A percentile compares a stretch with the other conserved stretches of the same genome.
phyloP scores from a whole-genome alignment of 176 grass and related monocot species.

The Metroxylon sagu region DNA sequence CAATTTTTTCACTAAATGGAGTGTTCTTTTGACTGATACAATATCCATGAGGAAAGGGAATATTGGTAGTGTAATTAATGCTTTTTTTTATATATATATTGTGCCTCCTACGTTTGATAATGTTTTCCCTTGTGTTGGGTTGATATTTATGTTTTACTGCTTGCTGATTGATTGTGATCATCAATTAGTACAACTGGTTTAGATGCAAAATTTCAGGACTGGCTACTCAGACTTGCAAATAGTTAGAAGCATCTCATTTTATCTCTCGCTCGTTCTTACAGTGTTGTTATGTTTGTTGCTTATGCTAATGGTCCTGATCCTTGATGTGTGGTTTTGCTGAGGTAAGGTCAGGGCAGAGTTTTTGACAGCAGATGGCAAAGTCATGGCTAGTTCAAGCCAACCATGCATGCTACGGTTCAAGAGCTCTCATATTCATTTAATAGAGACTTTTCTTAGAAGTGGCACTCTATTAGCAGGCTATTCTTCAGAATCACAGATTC shows the following conservation, averaged over 20 bases:
- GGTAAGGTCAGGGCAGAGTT: constrained; percentile 66
- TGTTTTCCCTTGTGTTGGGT: no score
- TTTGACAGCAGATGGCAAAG: constrained; percentile 42
- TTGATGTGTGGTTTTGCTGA: constrained; percentile 7
- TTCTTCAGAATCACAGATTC: constrained; percentile 66
- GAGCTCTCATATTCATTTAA: constrained; percentile 71
- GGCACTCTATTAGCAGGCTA: constrained; percentile 65
- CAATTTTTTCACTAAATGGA: no score
- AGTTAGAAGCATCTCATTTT: neutral
- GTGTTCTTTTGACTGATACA: no score
- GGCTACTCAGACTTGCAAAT: no score
- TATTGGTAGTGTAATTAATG: no score
- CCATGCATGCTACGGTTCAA: constrained; percentile 95
- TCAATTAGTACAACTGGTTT: no score
- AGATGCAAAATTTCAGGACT: no score
- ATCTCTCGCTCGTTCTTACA: neutral
- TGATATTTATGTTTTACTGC: no score
- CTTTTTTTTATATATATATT: no score
- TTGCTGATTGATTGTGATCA: no score
- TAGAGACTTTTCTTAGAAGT: constrained; percentile 71
- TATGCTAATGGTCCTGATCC: neutral
- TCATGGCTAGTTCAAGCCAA: constrained; percentile 43
- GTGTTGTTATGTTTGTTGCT: neutral
- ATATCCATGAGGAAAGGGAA: no score
- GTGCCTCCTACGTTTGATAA: no score